Base-by-base conservation (phyloP, 2,329 filamentous ascomycete genomes). In the Chaetomium strumarium region DNA sequence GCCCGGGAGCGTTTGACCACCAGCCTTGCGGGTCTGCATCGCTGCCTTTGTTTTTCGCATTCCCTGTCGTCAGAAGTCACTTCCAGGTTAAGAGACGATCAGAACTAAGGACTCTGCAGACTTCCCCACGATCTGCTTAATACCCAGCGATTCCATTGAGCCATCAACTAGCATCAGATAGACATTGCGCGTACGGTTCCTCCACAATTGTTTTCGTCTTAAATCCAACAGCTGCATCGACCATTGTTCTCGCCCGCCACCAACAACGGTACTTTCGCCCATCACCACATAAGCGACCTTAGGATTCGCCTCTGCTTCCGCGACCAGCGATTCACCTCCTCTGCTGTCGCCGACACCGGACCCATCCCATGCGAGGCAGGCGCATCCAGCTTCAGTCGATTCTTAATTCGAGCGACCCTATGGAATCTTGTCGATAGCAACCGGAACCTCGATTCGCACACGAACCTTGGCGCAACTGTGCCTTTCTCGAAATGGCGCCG, bases 401-500 rank as follows among this genome's bases (percentile, higher is more conserved):
- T 45, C 19, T 40, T 33, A 31, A 40, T 33, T 41, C 42, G 51
- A 41, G 50, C 49, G 57, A 56, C 49, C 55, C 58, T 63, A 73
- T 73, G 71, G 71, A 69, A 58, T 52, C 50, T 55, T 52, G 46
- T 48, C 55, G 58, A 52, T 65, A 62, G 58, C 57, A 55, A 53
- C 54, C 30, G 48, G 39, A 55, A 55, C 42, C 54, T 56, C 51
- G 53, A 49, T 54, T 60, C 55, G 57, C 56, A 50, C 45, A 44
- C 53, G 47, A 46, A 49, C 53, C 55, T 24, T 46, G 53, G 58
- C 52, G 46, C 39, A 31, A 44, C 47, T 30, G 55, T 45, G 42
- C 56, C 50, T 38, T 47, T 44, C 42, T 38, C 56, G 53, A 60
- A 52, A 82, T 83, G 79, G 76, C 77, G 53, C 79, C 78, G 36